Evolutionary conservation across 768 basidiomycete genomes (phyloP), one percentile per base, ranked within the genome.

Genomic region (Dacryopinax spathularia): DNA sequence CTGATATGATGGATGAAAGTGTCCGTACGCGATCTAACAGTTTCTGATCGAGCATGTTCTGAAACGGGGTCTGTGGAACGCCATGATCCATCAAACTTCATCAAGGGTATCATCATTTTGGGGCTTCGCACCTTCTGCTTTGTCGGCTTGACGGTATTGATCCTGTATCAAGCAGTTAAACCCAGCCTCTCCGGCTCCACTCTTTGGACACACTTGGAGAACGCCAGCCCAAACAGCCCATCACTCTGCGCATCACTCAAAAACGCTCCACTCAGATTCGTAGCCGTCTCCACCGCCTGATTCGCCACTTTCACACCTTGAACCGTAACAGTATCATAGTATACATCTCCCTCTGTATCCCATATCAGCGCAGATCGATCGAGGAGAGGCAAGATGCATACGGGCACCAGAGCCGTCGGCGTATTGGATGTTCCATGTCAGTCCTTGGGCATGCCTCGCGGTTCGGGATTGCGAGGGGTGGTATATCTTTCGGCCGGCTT

Each of bases 261-360:
- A 71, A 77, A 77, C 62, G 69, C 69, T 7, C 67, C 43, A 68
- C 72, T 73, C 37, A 76, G 70, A 62, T 73, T 69, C 68, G 72
- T 65, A 10, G 76, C 74, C 39, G 73, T 69, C 69, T 77, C 76
- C 60, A 77, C 72, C n/a, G 73, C 75, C 66, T 77, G 76, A 37
- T 69, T 71, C 2, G 73, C 69, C 44, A 77, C 69, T 31, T 70
- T 41, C 22, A 77, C 65, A 29, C 34, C 22, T 25, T 62, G 62
- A 6, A 65, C 41, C 27, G 59, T 63, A 39, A 68, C 43, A 66
- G 66, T 68, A 62, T 73, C 72, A 2, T 67, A 65, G 64, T 70
- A 72, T 18, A 73, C 72, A 41, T 68, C 69, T 34, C 72, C 72
- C 15, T 67, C 67, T 18, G 65, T 60, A 63, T 64, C 65, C n/a